Percentiles rank a stretch among this genome's conserved stretches.
Evolutionary conservation across 2,329 filamentous ascomycete genomes (phyloP).

Genomic region (Sarocladiaceae sp.): DNA sequence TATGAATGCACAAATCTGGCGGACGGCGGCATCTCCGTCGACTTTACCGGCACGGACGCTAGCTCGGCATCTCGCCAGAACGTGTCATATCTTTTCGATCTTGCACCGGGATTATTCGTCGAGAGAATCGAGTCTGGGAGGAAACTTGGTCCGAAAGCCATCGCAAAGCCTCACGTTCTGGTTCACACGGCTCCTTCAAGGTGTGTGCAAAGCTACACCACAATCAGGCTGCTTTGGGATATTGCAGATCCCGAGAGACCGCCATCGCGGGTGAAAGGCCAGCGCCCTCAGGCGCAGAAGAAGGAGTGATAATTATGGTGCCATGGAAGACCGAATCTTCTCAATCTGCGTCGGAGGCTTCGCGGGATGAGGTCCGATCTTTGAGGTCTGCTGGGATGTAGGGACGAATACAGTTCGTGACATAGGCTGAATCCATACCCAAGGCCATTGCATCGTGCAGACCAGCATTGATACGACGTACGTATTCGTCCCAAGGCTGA

Average conservation of each 20-base stretch:
- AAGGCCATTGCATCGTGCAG: conserved; percentile 30
- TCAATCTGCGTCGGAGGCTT: neutral
- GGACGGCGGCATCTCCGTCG: conserved; percentile 23
- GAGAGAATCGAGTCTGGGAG: conserved; percentile 29
- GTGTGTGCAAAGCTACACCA: conserved; percentile 24
- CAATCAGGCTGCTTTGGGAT: conserved; percentile 30
- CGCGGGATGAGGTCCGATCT: neutral
- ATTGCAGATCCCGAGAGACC: conserved; percentile 13
- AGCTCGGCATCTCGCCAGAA: conserved; percentile 23
- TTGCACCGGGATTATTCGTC: conserved; percentile 32
- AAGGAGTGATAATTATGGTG: conserved; percentile 3
- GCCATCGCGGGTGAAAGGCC: neutral
- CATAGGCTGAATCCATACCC: conserved; percentile 30
- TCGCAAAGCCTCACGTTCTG: conserved; percentile 29
- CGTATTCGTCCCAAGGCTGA: conserved; percentile 33
- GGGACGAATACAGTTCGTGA: conserved; percentile 31
- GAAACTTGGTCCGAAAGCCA: conserved; percentile 26
- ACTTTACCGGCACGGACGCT: conserved; percentile 24
- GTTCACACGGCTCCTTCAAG: conserved; percentile 23
- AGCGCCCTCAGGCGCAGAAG: neutral
- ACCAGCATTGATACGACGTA: conserved; percentile 34
- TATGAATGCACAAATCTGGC: conserved; percentile 33
- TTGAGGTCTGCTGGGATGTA: conserved; percentile 22
- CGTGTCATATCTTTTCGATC: conserved; percentile 30
- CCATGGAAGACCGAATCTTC: neutral